Base-by-base conservation (phyloP, 2,329 filamentous ascomycete species). In the Thielaviopsis populi region DNA sequence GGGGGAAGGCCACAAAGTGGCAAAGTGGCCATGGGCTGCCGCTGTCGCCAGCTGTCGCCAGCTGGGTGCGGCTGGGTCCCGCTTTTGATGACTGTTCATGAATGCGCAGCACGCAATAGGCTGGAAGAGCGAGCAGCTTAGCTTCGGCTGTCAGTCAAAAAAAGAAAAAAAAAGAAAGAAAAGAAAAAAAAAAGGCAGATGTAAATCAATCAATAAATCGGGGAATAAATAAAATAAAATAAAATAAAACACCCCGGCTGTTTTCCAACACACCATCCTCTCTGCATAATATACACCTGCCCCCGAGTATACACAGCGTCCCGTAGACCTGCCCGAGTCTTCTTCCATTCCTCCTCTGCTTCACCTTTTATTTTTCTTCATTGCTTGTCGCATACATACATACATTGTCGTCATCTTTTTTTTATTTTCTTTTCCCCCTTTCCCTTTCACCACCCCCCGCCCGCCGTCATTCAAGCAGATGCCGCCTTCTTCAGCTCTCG, bases 401-500 rank as follows among this genome's bases (percentile, higher is more conserved):
- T 37, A 30, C 19, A 27, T 50, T 17, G 7, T 50, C 19, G 48
- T 40, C 33, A 54, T 27, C n/a, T 59, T 30, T 60, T 37, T 70
- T 65, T 61, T 65, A 67, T 63, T 68, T 69, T 22, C 10, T 27
- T 13, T 40, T 46, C 15, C 22, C 46, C 37, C 22, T 19, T 22
- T 59, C 17, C 15, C 53, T 59, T 43, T 7, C 15, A 27, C 8
- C 7, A 30, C 30, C 43, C 27, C 8, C 30, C 15, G 46, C n/a
- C n/a, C n/a, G n/a, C n/a, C n/a, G n/a, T n/a, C 27, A 3, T 15
- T 56, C 53, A 63, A 19, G 58, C 65, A 59, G 58, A 50, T 19
- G 65, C 53, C 19, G 65, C 59, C 56, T 65, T 61, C 53, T 66
- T 70, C 63, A 68, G 64, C 62, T 78, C 81, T 73, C 88, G 82